Percentiles rank a stretch among this genome's conserved stretches.
phyloP scores from a whole-genome alignment of 306 rosid genomes.

The Macrotyloma uniflorum region DNA sequence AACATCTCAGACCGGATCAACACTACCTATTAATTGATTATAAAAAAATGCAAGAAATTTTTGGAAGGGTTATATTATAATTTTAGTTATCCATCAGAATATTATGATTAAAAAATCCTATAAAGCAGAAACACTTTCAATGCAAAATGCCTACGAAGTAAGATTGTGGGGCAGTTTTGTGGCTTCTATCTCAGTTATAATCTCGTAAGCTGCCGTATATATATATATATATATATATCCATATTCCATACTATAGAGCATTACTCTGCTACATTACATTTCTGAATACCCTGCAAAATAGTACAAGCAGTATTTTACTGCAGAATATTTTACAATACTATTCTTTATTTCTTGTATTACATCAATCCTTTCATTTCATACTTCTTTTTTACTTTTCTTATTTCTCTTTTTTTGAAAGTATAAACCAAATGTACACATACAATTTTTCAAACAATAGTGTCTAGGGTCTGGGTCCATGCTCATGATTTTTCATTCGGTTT shows the following conservation, averaged over 20 bases:
- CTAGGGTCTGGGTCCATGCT: conserved; percentile 44
- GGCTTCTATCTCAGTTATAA: not conserved
- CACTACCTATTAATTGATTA: not conserved
- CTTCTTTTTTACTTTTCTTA: not conserved
- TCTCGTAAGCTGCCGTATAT: not conserved
- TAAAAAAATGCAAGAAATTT: no score
- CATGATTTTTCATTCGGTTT: conserved; percentile 35
- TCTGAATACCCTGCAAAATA: not conserved
- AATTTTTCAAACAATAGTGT: not conserved
- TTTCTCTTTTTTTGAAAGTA: not conserved
- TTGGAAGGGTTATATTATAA: not conserved
- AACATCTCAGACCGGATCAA: not conserved
- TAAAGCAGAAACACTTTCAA: not conserved
- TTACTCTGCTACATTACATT: not conserved
- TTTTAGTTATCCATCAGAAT: not conserved
- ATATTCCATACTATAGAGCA: not conserved
- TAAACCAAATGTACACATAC: not conserved
- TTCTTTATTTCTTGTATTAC: not conserved
- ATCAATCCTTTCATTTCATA: not conserved
- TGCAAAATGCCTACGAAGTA: not conserved
- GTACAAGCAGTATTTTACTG: not conserved
- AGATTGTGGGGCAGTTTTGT: not conserved
- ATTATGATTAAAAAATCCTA: not conserved
- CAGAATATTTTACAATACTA: not conserved
- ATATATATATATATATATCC: no score